Evolutionary conservation across 2,329 filamentous ascomycete genomes (phyloP), one percentile per base, ranked within the genome.

Genomic region (Aureobasidium zeae): DNA sequence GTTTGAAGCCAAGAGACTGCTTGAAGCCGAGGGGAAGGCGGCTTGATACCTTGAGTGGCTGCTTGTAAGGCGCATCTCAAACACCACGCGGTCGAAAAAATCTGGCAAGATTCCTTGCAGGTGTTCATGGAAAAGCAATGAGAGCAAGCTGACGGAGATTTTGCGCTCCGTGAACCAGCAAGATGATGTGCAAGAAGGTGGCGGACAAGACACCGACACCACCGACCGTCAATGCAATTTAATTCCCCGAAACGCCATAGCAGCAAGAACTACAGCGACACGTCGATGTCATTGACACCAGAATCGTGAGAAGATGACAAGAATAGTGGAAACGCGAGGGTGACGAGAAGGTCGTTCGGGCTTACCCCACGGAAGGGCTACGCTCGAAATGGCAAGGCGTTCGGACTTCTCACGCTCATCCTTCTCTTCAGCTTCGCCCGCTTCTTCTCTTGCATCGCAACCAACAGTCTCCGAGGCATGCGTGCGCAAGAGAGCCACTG

Each of bases 401-500:
- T 44, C 42, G 42, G 42, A 45, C 42, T 37, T 45, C 24, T 13
- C 31, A 33, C 36, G 32, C 42, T 45, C 37, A 36, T 37, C 17
- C 33, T 37, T 29, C 28, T 36, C 24, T 29, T 35, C 30, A n/a
- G 31, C 10, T 44, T 32, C 39, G 20, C 4, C 16, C n/a, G 10
- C 16, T 21, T 17, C 19, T 28, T 17, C 28, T 43, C 21, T 34
- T 22, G 37, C 26, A 41, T 19, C 36, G 8, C 8, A 2, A 29
- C 11, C 11, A 30, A 15, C 29, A 17, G 36, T 29, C n/a, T 30
- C 37, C 37, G 37, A 31, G 26, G 30, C 30, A 22, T 30, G 39
- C 31, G 30, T 34, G 30, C 26, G 30, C 39, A 20, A 28, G 21
- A 9, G 17, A 15, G 20, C 15, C 15, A n/a, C 22, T 21, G 21